Evolutionary conservation across 352 stramenopile genomes (phyloP).

Genomic region (Pseudoperonospora humuli): DNA sequence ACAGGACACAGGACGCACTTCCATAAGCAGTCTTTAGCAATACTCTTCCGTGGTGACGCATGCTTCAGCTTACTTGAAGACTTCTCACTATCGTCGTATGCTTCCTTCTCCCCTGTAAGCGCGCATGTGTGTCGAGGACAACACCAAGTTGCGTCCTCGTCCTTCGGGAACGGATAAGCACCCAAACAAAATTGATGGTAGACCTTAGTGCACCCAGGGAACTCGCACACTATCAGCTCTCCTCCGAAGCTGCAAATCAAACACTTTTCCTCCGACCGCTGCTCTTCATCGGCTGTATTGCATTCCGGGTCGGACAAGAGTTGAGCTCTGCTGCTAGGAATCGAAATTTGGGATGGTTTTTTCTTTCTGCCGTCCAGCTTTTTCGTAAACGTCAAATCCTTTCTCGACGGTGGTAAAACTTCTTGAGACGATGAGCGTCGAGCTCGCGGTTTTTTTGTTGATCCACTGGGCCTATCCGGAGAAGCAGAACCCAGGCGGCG

Average conservation of each 20-base stretch:
- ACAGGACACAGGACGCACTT: constrained; percentile 74
- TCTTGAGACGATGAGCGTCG: constrained; percentile 36
- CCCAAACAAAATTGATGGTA: constrained; percentile 85
- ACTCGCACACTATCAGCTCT: constrained; percentile 81
- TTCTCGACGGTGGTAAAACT: constrained; percentile 25
- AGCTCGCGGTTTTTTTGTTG: constrained; percentile 41
- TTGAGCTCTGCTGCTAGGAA: constrained; percentile 26
- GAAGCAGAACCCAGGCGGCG: constrained; percentile 41
- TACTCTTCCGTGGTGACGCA: constrained; percentile 40
- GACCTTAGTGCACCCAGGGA: constrained; percentile 72
- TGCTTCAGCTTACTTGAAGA: constrained; percentile 30
- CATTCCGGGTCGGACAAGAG: constrained; percentile 26
- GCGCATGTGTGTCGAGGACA: constrained; percentile 75
- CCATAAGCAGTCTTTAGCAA: constrained; percentile 61
- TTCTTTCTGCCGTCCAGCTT: constrained; percentile 26
- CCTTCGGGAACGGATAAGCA: constrained; percentile 66
- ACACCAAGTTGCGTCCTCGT: constrained; percentile 75
- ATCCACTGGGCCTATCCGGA: constrained; percentile 24
- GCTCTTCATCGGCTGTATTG: constrained; percentile 29
- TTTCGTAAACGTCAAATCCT: constrained; percentile 31
- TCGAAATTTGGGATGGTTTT: constrained; percentile 36
- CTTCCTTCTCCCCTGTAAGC: constrained; percentile 51
- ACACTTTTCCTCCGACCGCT: constrained; percentile 72
- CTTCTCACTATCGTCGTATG: constrained; percentile 33
- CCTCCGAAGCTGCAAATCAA: constrained; percentile 73